phyloP scores from a whole-genome alignment of 1,284 basidiomycete genomes.

The Trichosporon faecale region DNA sequence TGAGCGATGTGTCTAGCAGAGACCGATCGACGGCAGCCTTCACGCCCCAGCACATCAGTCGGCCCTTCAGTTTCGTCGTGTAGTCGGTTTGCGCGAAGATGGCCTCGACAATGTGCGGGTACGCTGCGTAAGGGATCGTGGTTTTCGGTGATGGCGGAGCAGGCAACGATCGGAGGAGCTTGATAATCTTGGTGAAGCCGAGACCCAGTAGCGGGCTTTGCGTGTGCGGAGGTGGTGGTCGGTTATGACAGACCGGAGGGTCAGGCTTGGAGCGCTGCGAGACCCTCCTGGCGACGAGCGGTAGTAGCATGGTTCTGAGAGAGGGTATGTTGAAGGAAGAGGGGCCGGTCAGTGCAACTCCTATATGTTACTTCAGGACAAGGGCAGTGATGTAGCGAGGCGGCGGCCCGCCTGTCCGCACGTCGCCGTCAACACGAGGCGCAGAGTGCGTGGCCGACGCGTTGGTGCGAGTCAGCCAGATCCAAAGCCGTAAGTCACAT shows the following conservation, averaged over 20 bases:
- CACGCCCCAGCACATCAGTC: background rate
- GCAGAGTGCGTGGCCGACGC: background rate
- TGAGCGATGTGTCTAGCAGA: background rate
- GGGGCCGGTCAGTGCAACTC: too few species aligned
- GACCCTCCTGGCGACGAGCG: background rate
- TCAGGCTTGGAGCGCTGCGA: background rate
- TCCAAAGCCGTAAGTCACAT: background rate
- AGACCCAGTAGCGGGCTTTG: background rate
- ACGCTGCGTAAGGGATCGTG: background rate
- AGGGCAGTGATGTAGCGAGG: too few species aligned
- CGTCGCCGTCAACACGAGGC: background rate
- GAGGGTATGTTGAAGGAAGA: too few species aligned
- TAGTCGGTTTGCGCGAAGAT: background rate
- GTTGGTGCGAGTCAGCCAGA: background rate
- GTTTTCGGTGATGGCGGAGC: background rate
- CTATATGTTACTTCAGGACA: too few species aligned
- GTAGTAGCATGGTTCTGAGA: background rate
- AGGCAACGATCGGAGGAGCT: background rate
- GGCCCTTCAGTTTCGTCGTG: background rate
- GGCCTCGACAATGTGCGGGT: background rate
- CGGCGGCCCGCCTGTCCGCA: background rate
- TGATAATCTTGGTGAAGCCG: background rate
- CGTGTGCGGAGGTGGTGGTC: too few species aligned
- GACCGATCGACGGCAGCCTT: background rate
- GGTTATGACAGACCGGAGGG: background rate